Percentiles rank a stretch among this genome's conserved stretches.
phyloP scores from a whole-genome alignment of 1,284 basidiomycete genomes.

The Cutaneotrichosporon mucoides region DNA sequence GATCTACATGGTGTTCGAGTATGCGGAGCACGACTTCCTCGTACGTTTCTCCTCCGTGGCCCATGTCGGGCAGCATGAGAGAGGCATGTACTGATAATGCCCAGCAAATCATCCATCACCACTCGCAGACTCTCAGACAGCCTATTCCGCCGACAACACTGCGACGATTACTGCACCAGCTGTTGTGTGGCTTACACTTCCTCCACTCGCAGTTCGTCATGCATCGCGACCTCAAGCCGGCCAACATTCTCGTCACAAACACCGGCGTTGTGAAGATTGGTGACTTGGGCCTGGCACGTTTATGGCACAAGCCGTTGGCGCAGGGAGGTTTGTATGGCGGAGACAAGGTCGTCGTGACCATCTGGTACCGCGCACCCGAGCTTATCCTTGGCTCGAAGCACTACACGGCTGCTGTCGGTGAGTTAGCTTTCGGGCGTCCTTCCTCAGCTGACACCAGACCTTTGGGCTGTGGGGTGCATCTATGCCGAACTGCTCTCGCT shows the following conservation, averaged over 20 bases:
- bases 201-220: slow-evolving; percentile 93
- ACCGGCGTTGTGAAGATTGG: slow-evolving; percentile 93
- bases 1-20: slow-evolving; percentile 98
- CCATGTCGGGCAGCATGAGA: neutral
- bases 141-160: slow-evolving; percentile 72
- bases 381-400: slow-evolving; percentile 91
- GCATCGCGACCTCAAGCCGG: slow-evolving; percentile 72
- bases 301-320: slow-evolving; percentile 52
- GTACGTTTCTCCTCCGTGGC: slow-evolving; percentile 48
- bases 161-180: slow-evolving; percentile 90
- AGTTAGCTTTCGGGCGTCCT: slow-evolving; percentile 9
- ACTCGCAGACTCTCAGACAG: slow-evolving; percentile 76
- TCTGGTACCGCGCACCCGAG: slow-evolving; percentile 98
- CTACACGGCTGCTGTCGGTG: slow-evolving; percentile 83
- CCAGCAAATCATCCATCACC: slow-evolving; percentile 97
- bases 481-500: slow-evolving; percentile 91
- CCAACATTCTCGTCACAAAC: slow-evolving; percentile 93
- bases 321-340: slow-evolving; percentile 59
- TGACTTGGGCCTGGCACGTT: slow-evolving; percentile 87
- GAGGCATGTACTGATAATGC: neutral
- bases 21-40: slow-evolving; percentile 96
- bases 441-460: slow-evolving; percentile 53
- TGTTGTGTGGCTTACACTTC: slow-evolving; percentile 92
- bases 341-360: slow-evolving; percentile 98
- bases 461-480: slow-evolving; percentile 96